These are phyloP conservation scores for Diaporthe sp. DNA, from an alignment of 2,329 filamentous ascomycete genomes.

Conservation along the genomic window DNA sequence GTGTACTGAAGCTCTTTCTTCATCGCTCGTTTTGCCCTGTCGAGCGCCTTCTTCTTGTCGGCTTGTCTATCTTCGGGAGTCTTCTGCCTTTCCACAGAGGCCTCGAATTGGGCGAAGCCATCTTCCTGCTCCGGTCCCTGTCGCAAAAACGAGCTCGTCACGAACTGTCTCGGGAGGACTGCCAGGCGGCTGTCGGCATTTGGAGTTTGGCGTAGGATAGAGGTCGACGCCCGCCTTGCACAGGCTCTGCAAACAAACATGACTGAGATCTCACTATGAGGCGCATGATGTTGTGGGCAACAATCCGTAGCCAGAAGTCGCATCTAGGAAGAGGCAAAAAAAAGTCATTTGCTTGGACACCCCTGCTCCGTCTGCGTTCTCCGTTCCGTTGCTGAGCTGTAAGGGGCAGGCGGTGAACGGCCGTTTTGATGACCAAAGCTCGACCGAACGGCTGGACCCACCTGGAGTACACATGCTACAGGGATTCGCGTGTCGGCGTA, in stretches of 20 bases:
- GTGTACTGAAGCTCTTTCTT: slow-evolving; percentile 72
- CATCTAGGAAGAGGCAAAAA: background rate
- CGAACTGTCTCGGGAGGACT: slow-evolving; percentile 34
- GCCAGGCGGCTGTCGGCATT: slow-evolving; percentile 40
- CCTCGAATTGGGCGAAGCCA: slow-evolving; percentile 33
- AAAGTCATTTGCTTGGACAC: slow-evolving; percentile 8
- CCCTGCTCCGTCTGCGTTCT: background rate
- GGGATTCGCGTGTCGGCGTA: slow-evolving; percentile 40
- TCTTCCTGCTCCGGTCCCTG: slow-evolving; percentile 16
- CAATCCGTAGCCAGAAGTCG: background rate
- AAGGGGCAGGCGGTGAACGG: slow-evolving; percentile 22
- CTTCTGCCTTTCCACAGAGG: slow-evolving; percentile 18
- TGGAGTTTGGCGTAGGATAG: slow-evolving; percentile 40
- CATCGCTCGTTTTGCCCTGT: slow-evolving; percentile 43
- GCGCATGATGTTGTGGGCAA: slow-evolving; percentile 21
- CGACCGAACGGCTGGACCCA: slow-evolving; percentile 18
- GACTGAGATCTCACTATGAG: slow-evolving; percentile 9
- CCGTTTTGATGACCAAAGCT: background rate
- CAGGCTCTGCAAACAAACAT: slow-evolving; percentile 59
- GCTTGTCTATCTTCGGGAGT: slow-evolving; percentile 43
- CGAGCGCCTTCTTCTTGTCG: slow-evolving; percentile 50
- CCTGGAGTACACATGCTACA: slow-evolving; percentile 11
- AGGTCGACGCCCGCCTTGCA: slow-evolving; percentile 47
- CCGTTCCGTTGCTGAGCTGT: background rate
- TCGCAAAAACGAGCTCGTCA: slow-evolving; percentile 35